These are phyloP conservation scores for Paraconiothyrium sp. DNA, from an alignment of 2,329 filamentous ascomycete genomes.

Conservation along the genomic window DNA sequence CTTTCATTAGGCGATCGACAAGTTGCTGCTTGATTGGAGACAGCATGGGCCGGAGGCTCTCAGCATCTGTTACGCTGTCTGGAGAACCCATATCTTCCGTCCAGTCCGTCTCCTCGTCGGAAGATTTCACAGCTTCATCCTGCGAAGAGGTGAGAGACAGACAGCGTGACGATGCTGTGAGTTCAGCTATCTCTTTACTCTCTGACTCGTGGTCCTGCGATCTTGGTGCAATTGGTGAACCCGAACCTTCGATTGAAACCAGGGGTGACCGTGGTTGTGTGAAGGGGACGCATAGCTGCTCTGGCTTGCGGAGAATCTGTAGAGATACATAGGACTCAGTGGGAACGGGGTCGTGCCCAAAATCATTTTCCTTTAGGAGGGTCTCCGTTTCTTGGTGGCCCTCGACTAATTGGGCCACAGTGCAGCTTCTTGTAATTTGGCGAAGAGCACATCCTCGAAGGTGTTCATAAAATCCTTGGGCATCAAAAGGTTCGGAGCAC, in stretches of 20 bases:
- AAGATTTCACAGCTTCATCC: constrained; percentile 23
- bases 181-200: constrained; percentile 25
- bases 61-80: constrained; percentile 27
- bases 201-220: constrained; percentile 8
- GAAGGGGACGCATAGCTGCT: constrained; percentile 2
- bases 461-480: constrained; percentile 95
- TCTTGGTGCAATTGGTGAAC: not conserved
- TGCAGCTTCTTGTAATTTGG: constrained; percentile 49
- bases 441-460: constrained; percentile 73
- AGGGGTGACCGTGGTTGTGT: not conserved
- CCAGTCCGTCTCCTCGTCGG: constrained; percentile 38
- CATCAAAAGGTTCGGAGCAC: constrained; percentile 84
- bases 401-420: not conserved
- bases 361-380: not conserved
- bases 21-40: constrained; percentile 31
- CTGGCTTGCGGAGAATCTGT: constrained; percentile 9
- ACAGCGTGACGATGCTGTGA: constrained; percentile 30
- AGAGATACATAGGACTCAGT: not conserved
- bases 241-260: not conserved
- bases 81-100: constrained; percentile 32
- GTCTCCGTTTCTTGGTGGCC: no score
- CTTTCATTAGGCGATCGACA: constrained; percentile 32
- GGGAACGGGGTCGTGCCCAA: not conserved
- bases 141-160: constrained; percentile 32
- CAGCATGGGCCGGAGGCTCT: constrained; percentile 27